Evolutionary conservation across 352 stramenopile genomes (phyloP), one percentile per base, ranked within the genome.

Genomic region (Pythium rishiriense): DNA sequence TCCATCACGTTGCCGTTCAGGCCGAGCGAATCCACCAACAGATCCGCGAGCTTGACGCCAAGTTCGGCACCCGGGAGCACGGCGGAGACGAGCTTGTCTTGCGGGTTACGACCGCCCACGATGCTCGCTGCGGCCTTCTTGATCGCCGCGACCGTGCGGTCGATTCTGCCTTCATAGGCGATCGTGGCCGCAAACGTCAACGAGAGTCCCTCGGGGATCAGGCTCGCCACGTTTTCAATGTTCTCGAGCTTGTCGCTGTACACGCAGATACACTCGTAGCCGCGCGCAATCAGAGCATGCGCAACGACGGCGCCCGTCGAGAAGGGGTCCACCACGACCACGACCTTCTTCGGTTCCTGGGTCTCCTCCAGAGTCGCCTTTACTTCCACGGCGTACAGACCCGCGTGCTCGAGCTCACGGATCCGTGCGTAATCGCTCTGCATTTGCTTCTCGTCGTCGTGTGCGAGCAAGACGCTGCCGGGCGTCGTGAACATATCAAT

Each of bases 321-420:
- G 71, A 99, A 99, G 2, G 96, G 95, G 69, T 98, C 94, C 25
- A 99, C 94, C 21, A 99, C 79, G 26, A 98, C 85, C 1, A 98
- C 94, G 14, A 93, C 79, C 42, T 89, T 86, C 29, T 82, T 85
- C 14, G 69, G 68, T 9, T 46, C 53, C 22, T 50, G 60, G 6
- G 54, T 17, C 37, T 47, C 28, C 7, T 59, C 61, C 0, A 46
- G 26, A 5, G 17, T 64, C 10, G 88, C 29, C 11, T 72, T 73
- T 19, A 15, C 39, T n/a, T 48, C 37, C 19, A 61, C 33, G 7
- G 26, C 28, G 71, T 91, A 95, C 41, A 95, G 46, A 7, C 83
- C 86, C 3, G 79, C 68, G 70, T 81, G 63, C 63, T 97, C 88
- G 29, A 97, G 61, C 51, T 95, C 80, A n/a, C 88, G 83, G 29